These are phyloP conservation scores for Acanthamoeba healyi DNA, from an alignment of 208 protist genomes.

Conservation along the genomic window DNA sequence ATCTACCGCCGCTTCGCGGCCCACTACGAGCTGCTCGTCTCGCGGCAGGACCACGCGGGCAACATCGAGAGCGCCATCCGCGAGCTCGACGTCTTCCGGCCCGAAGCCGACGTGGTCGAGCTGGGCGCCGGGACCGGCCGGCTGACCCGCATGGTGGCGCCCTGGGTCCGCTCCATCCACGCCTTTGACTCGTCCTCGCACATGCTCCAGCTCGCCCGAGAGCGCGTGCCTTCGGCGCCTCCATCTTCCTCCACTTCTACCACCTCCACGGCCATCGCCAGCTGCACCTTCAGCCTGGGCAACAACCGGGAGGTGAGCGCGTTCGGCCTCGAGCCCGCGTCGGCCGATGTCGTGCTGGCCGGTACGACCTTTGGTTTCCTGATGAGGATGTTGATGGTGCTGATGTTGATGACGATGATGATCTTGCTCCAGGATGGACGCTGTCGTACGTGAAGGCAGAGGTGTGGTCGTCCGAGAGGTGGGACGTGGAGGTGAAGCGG, in stretches of 20 bases:
- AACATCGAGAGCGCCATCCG: neutral
- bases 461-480: neutral
- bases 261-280: too few species aligned
- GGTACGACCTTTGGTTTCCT: too few species aligned
- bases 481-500: slow-evolving; percentile 38
- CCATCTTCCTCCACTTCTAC: too few species aligned
- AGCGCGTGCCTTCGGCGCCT: too few species aligned
- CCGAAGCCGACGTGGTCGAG: slow-evolving; percentile 1
- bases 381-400: too few species aligned
- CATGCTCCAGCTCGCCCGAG: neutral
- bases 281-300: neutral
- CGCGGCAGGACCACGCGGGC: neutral
- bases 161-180: neutral
- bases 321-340: neutral
- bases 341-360: neutral
- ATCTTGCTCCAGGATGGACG: too few species aligned
- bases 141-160: slow-evolving; percentile 40
- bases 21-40: slow-evolving; percentile 13
- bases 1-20: slow-evolving; percentile 9
- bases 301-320: slow-evolving; percentile 18
- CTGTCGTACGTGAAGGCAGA: slow-evolving; percentile 34
- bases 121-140: slow-evolving; percentile 17
- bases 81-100: neutral
- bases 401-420: neutral
- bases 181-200: neutral